Percentiles rank a stretch among this genome's conserved stretches.
Conservation (phyloP, 1,139 yeast genomes). For the Kluyveromyces sp. region DNA sequence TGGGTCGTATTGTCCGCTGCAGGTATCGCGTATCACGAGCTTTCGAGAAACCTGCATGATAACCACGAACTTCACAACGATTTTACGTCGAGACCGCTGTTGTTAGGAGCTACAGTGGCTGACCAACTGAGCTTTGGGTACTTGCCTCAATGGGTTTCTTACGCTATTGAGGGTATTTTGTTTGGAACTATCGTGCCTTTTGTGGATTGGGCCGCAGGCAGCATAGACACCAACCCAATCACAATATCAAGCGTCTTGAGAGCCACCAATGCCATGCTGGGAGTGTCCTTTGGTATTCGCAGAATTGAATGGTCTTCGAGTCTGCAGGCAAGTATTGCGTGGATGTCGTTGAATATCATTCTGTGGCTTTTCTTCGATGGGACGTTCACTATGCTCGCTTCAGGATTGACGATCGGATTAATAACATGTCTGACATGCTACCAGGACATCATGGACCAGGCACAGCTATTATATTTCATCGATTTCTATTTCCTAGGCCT, state of each 20-base stretch:
- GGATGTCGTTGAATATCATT: slow-evolving; percentile 71
- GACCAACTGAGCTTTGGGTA: slow-evolving; percentile 17
- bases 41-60: slow-evolving; percentile 45
- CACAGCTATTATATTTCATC: slow-evolving; percentile 27
- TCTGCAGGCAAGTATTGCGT: slow-evolving; percentile 65
- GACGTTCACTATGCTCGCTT: slow-evolving; percentile 56
- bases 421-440: slow-evolving; percentile 35
- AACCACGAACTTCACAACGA: slow-evolving; percentile 39
- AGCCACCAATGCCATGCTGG: slow-evolving; percentile 68
- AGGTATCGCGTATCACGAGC: slow-evolving; percentile 45
- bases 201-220: slow-evolving; percentile 38
- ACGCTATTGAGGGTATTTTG: slow-evolving; percentile 52
- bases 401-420: slow-evolving; percentile 41
- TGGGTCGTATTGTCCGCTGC: slow-evolving; percentile 37
- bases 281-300: slow-evolving; percentile 76
- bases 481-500: slow-evolving; percentile 61
- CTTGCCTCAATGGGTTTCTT: slow-evolving; percentile 33
- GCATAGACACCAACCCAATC: slow-evolving; percentile 22
- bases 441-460: slow-evolving; percentile 20
- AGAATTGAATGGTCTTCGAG: slow-evolving; percentile 75
- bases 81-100: slow-evolving; percentile 32
- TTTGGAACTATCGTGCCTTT: slow-evolving; percentile 61
- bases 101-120: slow-evolving; percentile 26
- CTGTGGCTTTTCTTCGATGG: slow-evolving; percentile 79
- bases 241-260: slow-evolving; percentile 43